A percentile compares a stretch with the other conserved stretches of the same genome.
Conservation (phyloP, 83 land plant species). For the Picea mariana region DNA sequence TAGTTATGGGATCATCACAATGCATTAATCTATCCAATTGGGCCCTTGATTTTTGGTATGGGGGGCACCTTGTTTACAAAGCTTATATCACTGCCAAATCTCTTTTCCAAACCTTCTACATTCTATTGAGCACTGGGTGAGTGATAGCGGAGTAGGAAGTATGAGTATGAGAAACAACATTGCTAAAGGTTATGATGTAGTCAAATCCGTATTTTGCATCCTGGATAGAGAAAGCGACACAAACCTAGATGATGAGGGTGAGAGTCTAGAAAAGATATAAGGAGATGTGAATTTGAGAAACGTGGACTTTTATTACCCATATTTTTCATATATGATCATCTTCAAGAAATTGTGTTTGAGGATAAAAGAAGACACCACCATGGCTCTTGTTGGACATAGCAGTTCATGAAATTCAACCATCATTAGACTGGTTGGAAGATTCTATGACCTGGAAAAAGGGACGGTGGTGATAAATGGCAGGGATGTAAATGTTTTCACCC, state of each 20-base stretch:
- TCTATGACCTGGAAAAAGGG: conserved; percentile 58
- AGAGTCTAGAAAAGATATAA: conserved; percentile 19
- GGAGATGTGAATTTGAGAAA: conserved; percentile 31
- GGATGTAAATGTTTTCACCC: too few species aligned
- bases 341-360: conserved; percentile 44
- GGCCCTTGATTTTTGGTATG: conserved; percentile 36
- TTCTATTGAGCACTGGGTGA: conserved; percentile 39
- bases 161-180: conserved; percentile 36
- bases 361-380: conserved; percentile 48
- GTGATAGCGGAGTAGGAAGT: conserved; percentile 39
- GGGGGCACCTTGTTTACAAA: too few species aligned
- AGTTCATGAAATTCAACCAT: conserved; percentile 62
- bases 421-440: conserved; percentile 51
- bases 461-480: conserved; percentile 44
- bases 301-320: conserved; percentile 58
- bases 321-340: conserved; percentile 41
- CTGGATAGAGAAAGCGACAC: conserved; percentile 31
- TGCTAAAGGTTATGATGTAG: conserved; percentile 33
- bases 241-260: conserved; percentile 32
- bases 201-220: conserved; percentile 35
- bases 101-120: conserved; percentile 34
- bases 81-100: conserved; percentile 25
- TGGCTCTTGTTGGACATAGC: conserved; percentile 61
- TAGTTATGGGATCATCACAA: conserved; percentile 31
- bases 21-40: conserved; percentile 26